Evolutionary conservation across 2,329 filamentous ascomycete genomes (phyloP).

Genomic region (Canariomyces notabilis): DNA sequence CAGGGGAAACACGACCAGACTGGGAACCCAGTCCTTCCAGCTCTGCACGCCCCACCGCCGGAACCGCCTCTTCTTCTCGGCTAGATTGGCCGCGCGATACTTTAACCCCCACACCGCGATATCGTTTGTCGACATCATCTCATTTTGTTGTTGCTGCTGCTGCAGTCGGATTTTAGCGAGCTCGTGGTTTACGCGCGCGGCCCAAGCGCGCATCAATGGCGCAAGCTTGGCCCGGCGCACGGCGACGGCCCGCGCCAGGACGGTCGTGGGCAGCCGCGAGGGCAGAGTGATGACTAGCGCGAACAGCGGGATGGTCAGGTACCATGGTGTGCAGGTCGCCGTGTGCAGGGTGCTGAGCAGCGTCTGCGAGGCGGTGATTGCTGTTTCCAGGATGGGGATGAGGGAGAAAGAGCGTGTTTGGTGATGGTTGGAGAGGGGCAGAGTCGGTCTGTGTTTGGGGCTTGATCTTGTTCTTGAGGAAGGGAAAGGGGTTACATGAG

Average conservation of each 20-base stretch:
- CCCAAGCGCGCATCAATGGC: conserved; percentile 34
- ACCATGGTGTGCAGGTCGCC: conserved; percentile 46
- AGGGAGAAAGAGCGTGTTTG: conserved; percentile 30
- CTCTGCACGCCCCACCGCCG: conserved; percentile 37
- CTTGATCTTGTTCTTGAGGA: neutral
- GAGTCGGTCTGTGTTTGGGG: neutral
- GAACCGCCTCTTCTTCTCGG: conserved; percentile 27
- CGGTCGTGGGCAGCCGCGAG: conserved; percentile 43
- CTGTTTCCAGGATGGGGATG: conserved; percentile 26
- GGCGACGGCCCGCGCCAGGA: conserved; percentile 34
- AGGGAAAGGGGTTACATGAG: neutral
- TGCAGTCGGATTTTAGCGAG: conserved; percentile 21
- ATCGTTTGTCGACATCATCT: neutral
- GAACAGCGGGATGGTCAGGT: conserved; percentile 47
- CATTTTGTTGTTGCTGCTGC: neutral
- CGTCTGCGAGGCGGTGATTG: conserved; percentile 38
- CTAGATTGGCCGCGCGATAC: conserved; percentile 25
- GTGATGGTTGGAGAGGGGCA: neutral
- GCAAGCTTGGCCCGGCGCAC: conserved; percentile 28
- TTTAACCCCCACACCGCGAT: conserved; percentile 17
- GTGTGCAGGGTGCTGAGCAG: conserved; percentile 41
- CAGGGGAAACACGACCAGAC: conserved; percentile 39
- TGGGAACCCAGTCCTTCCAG: conserved; percentile 40
- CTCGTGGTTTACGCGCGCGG: conserved; percentile 25
- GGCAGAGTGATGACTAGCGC: conserved; percentile 42